phyloP scores from a whole-genome alignment of 2,329 filamentous ascomycete species.

The Kalmusia sp. region DNA sequence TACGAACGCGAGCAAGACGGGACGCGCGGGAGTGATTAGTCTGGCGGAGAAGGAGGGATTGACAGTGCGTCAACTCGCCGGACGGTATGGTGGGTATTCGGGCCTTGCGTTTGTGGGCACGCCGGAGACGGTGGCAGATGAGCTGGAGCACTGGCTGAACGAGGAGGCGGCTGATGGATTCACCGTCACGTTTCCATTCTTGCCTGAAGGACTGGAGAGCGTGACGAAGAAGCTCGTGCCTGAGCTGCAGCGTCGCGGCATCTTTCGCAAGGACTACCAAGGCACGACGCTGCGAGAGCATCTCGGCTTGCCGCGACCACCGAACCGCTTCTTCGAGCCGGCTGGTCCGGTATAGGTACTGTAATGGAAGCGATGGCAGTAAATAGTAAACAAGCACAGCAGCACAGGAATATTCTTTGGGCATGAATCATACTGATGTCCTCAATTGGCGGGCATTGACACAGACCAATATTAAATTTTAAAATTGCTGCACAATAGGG shows the following conservation, averaged over 20 bases:
- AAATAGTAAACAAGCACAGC: no score
- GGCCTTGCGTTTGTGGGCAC: conserved; percentile 62
- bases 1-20: conserved; percentile 62
- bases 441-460: no score
- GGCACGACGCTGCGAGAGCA: conserved; percentile 62
- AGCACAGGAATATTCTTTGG: no score
- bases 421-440: no score
- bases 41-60: conserved; percentile 55
- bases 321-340: conserved; percentile 47
- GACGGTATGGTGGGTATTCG: conserved; percentile 58
- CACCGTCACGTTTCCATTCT: conserved; percentile 58
- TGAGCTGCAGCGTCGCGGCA: conserved; percentile 58
- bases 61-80: conserved; percentile 60
- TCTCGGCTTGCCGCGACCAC: conserved; percentile 59
- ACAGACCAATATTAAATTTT: neutral
- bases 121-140: conserved; percentile 57
- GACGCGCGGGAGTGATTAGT: conserved; percentile 53
- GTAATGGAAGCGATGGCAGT: no score
- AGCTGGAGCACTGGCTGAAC: conserved; percentile 56
- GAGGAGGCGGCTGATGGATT: conserved; percentile 61
- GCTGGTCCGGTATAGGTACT: no score
- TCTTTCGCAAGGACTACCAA: conserved; percentile 61
- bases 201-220: conserved; percentile 60
- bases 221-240: conserved; percentile 57
- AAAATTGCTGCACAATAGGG: neutral